Evolutionary conservation across 306 rosid genomes (phyloP).

Genomic region (Begonia peltatifolia): DNA sequence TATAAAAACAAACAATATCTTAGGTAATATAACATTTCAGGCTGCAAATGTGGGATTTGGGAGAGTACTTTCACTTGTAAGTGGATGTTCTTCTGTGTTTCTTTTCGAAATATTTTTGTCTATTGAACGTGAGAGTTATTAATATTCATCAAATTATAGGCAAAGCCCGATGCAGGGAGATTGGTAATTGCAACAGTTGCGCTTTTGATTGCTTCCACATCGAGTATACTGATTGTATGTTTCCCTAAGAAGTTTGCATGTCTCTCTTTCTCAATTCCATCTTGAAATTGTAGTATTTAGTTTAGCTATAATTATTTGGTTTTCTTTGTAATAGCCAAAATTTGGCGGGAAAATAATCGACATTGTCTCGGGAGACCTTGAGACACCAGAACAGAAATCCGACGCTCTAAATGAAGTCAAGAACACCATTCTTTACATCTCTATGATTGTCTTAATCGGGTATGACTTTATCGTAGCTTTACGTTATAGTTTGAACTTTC

Average conservation of each 20-base stretch:
- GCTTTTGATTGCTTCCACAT: constrained; percentile 54
- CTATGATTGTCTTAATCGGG: constrained; percentile 47
- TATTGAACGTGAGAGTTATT: background rate
- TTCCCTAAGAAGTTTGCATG: background rate
- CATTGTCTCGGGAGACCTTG: constrained; percentile 47
- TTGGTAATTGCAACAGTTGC: constrained; percentile 46
- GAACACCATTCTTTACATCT: constrained; percentile 43
- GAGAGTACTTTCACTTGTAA: constrained; percentile 42
- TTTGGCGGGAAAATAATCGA: constrained; percentile 66
- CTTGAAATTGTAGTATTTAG: background rate
- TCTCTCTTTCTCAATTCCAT: background rate
- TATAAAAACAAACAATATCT: background rate
- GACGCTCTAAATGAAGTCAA: constrained; percentile 28
- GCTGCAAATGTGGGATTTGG: constrained; percentile 31
- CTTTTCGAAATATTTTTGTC: background rate
- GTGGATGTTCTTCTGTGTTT: constrained; percentile 13
- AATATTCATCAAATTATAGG: constrained; percentile 18
- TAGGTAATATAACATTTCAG: constrained; percentile 20
- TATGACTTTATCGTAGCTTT: constrained; percentile 7
- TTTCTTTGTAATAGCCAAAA: constrained; percentile 34
- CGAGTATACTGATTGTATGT: constrained; percentile 54
- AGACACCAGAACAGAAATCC: constrained; percentile 31
- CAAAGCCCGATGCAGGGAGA: constrained; percentile 53
- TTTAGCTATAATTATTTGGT: background rate
- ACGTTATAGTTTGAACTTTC: too few species aligned